phyloP scores from a whole-genome alignment of 305 asterid genomes.

The Fraxinus velutina region DNA sequence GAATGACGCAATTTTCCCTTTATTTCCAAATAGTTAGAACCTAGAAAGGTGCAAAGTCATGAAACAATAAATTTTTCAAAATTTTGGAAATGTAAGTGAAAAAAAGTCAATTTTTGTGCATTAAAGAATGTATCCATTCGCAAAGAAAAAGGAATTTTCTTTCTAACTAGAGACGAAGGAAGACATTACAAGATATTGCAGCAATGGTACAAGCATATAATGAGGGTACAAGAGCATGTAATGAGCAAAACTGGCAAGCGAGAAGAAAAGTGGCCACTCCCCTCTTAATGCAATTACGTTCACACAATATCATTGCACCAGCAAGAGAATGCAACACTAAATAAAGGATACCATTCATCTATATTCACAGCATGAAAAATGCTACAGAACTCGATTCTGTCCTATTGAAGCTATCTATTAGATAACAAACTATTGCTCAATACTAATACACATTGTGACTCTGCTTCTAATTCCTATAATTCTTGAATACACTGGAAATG shows the following conservation, averaged over 20 bases:
- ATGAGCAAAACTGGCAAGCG: background rate
- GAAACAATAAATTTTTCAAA: background rate
- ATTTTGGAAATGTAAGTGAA: background rate
- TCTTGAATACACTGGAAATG: slow-evolving; percentile 20
- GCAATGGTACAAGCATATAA: background rate
- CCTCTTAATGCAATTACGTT: background rate
- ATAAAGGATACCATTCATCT: background rate
- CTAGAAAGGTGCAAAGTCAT: background rate
- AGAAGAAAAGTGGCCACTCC: background rate
- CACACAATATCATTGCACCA: background rate
- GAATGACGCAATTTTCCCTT: background rate
- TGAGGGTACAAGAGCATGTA: background rate
- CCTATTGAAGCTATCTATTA: background rate
- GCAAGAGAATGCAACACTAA: background rate
- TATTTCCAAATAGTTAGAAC: background rate
- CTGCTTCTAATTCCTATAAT: slow-evolving; percentile 27
- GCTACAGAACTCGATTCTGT: background rate
- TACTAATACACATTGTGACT: slow-evolving; percentile 36
- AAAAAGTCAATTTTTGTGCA: background rate
- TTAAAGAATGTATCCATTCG: background rate
- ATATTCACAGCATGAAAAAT: slow-evolving; percentile 3
- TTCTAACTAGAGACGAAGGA: background rate
- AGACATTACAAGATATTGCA: background rate
- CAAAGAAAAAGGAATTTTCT: background rate
- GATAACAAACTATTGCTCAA: background rate